A percentile compares a stretch with the other conserved stretches of the same genome.
These are phyloP conservation scores for Clitopilus hobsonii DNA, from an alignment of 768 basidiomycete species.

Conservation along the genomic window DNA sequence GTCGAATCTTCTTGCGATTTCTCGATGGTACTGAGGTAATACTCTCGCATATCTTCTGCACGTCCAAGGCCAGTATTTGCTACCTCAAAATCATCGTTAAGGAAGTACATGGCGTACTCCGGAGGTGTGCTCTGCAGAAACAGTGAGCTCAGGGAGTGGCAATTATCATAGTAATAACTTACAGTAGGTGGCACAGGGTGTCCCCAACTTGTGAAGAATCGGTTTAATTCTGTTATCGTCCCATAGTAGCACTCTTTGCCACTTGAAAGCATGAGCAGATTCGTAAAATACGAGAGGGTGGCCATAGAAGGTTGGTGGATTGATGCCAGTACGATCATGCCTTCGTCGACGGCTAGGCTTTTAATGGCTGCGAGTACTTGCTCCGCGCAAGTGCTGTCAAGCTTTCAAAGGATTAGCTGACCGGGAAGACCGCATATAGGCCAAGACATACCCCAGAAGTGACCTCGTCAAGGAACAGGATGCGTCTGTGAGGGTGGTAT, in stretches of 20 bases:
- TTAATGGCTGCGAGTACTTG: conserved; percentile 41
- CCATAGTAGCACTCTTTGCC: conserved; percentile 42
- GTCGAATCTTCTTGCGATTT: too few species aligned
- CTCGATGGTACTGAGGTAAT: conserved; percentile 24
- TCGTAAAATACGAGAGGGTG: conserved; percentile 56
- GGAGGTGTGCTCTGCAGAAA: conserved; percentile 36
- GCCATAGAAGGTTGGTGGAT: conserved; percentile 68
- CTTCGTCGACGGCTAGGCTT: conserved; percentile 37
- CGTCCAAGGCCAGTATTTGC: conserved; percentile 2
- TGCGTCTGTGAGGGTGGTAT: conserved; percentile 24
- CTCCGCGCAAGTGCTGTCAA: conserved; percentile 43
- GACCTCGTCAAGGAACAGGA: conserved; percentile 62
- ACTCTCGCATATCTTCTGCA: conserved; percentile 23
- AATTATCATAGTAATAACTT: background rate
- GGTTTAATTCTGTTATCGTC: conserved; percentile 35
- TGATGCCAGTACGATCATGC: conserved; percentile 58
- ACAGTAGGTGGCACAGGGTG: conserved; percentile 31
- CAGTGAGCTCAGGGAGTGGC: conserved; percentile 11
- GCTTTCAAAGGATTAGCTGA: conserved; percentile 14
- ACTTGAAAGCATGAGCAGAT: conserved; percentile 51
- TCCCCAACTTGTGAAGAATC: conserved; percentile 35
- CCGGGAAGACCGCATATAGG: background rate
- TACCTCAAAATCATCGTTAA: conserved; percentile 40
- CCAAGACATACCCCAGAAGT: conserved; percentile 38
- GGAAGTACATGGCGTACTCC: conserved; percentile 57